phyloP scores from a whole-genome alignment of 805 yeast species.

The Candida wancherniae region DNA sequence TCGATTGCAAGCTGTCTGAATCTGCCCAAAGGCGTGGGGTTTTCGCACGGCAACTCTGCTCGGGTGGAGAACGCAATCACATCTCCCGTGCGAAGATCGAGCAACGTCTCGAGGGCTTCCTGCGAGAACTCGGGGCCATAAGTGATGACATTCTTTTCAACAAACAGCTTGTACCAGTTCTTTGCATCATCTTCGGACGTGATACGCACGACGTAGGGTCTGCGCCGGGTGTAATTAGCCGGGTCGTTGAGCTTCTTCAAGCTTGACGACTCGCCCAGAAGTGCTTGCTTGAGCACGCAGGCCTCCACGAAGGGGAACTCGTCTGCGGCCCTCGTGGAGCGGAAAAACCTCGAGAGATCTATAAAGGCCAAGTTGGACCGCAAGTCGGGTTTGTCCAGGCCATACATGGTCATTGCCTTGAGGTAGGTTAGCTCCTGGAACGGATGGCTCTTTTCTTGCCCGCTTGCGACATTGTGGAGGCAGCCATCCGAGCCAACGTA shows the following conservation, averaged over 20 bases:
- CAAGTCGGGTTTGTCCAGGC: slow-evolving; percentile 93
- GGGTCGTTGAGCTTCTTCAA: slow-evolving; percentile 33
- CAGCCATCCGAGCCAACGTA: slow-evolving; percentile 27
- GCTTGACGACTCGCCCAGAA: slow-evolving; percentile 16
- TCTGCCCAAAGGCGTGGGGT: slow-evolving; percentile 91
- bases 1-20: slow-evolving; percentile 71
- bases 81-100: slow-evolving; percentile 61
- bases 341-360: slow-evolving; percentile 41
- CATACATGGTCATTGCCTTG: slow-evolving; percentile 69
- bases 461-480: slow-evolving; percentile 19
- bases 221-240: slow-evolving; percentile 48
- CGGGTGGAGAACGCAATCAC: slow-evolving; percentile 77
- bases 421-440: slow-evolving; percentile 51
- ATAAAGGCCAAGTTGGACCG: slow-evolving; percentile 53
- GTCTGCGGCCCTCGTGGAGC: slow-evolving; percentile 22
- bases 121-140: slow-evolving; percentile 15
- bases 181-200: slow-evolving; percentile 33
- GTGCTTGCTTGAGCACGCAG: slow-evolving; percentile 53
- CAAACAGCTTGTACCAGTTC: slow-evolving; percentile 41
- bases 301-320: slow-evolving; percentile 72
- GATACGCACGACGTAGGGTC: slow-evolving; percentile 55
- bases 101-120: slow-evolving; percentile 13
- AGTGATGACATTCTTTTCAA: slow-evolving; percentile 25
- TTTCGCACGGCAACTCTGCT: slow-evolving; percentile 67
- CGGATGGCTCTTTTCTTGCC: neutral